Evolutionary conservation across 352 stramenopile genomes (phyloP).

Genomic region (Phytophthora aleatoria): DNA sequence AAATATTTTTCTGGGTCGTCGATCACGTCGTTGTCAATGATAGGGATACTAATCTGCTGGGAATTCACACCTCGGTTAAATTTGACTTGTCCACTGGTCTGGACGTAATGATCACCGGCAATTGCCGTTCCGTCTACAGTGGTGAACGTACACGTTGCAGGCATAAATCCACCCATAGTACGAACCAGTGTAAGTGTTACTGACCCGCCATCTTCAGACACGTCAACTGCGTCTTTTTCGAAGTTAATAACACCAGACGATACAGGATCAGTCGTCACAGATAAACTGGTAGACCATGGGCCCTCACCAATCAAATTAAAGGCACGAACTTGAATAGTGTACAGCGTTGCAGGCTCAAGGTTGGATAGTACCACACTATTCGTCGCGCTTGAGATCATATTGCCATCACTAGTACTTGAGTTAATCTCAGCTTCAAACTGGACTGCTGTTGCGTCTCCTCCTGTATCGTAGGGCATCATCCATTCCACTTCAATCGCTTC

Average conservation of each 20-base stretch:
- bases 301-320: conserved; percentile 27
- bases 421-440: conserved; percentile 35
- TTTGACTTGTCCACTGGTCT: conserved; percentile 22
- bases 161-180: conserved; percentile 40
- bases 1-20: conserved; percentile 60
- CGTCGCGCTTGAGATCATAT: not conserved
- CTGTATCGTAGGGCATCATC: conserved; percentile 42
- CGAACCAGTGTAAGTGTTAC: conserved; percentile 31
- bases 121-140: conserved; percentile 46
- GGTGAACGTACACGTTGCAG: conserved; percentile 39
- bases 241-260: conserved; percentile 57
- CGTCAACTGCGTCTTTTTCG: not conserved
- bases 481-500: conserved; percentile 39
- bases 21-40: conserved; percentile 56
- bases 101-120: conserved; percentile 34
- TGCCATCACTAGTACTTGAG: not conserved
- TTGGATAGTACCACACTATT: conserved; percentile 14
- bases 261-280: conserved; percentile 48
- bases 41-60: conserved; percentile 32
- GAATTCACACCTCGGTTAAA: conserved; percentile 35
- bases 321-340: conserved; percentile 39
- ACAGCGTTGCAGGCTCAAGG: conserved; percentile 35
- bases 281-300: conserved; percentile 37
- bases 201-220: conserved; percentile 33
- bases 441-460: conserved; percentile 31